These are phyloP conservation scores for Persicaria maculosa DNA, from an alignment of 148 eudicot genomes.

Conservation along the genomic window DNA sequence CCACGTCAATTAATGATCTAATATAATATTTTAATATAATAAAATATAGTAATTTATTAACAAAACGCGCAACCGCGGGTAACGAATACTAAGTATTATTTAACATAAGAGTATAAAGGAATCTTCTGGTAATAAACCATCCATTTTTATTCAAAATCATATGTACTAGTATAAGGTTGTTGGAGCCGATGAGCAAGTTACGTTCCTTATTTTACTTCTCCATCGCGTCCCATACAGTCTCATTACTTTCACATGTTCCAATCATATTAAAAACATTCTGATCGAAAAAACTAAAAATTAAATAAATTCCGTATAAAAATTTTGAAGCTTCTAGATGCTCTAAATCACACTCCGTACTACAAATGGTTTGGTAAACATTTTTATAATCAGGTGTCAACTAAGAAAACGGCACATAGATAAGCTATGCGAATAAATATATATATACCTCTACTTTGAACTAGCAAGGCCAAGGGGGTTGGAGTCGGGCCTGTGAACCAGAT, in stretches of 20 bases:
- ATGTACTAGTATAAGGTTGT: background rate
- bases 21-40: no score
- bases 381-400: background rate
- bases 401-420: background rate
- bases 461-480: no score
- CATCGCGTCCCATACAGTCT: background rate
- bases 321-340: background rate
- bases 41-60: no score
- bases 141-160: background rate
- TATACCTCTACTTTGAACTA: no score
- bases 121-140: background rate
- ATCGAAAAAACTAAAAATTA: no score
- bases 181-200: background rate
- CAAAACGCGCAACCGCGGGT: no score
- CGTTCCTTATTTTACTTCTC: conserved; percentile 1
- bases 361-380: background rate
- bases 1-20: no score
- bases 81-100: no score
- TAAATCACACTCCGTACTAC: background rate
- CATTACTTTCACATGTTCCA: background rate
- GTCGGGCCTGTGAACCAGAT: no score
- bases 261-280: conserved; percentile 5
- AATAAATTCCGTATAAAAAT: no score
- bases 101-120: background rate
- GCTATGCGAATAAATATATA: no score